These are phyloP conservation scores for Neolecta irregularis DNA, from an alignment of 1,139 yeast genomes.

Conservation along the genomic window DNA sequence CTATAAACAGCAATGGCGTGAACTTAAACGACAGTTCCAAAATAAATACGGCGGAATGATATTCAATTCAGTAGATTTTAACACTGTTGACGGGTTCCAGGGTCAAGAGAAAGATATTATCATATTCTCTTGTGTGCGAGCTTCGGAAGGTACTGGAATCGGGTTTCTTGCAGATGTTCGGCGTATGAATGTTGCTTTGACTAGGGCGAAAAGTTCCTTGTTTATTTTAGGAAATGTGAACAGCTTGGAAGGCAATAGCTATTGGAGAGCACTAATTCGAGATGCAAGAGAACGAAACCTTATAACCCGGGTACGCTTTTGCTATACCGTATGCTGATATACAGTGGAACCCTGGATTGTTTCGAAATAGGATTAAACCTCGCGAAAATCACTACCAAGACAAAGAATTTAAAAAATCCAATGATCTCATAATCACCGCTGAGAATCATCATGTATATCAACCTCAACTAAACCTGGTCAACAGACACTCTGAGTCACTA, in stretches of 20 bases:
- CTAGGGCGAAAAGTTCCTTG: conserved; percentile 81
- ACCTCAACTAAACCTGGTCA: too few relatives aligned
- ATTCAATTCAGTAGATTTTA: conserved; percentile 59
- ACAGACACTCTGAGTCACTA: too few relatives aligned
- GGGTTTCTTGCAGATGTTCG: conserved; percentile 82
- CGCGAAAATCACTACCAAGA: too few relatives aligned
- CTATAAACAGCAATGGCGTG: conserved; percentile 69
- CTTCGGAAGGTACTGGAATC: conserved; percentile 38
- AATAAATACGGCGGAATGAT: conserved; percentile 48
- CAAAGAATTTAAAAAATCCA: too few relatives aligned
- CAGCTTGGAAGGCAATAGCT: conserved; percentile 34
- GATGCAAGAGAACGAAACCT: conserved; percentile 33
- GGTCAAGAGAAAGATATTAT: conserved; percentile 95
- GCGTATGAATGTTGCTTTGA: conserved; percentile 90
- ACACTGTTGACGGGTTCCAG: conserved; percentile 94
- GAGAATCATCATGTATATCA: too few relatives aligned
- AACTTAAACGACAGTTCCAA: conserved; percentile 42
- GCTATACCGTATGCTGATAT: too few relatives aligned
- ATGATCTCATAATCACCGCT: too few relatives aligned
- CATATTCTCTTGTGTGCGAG: conserved; percentile 88
- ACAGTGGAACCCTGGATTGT: too few relatives aligned
- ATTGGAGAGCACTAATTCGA: conserved; percentile 49
- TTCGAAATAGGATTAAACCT: too few relatives aligned
- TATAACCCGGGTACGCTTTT: conserved; percentile 9
- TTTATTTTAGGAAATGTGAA: conserved; percentile 79